Evolutionary conservation across 257 asterid species (phyloP).

Genomic region (Solanum tacnaense): DNA sequence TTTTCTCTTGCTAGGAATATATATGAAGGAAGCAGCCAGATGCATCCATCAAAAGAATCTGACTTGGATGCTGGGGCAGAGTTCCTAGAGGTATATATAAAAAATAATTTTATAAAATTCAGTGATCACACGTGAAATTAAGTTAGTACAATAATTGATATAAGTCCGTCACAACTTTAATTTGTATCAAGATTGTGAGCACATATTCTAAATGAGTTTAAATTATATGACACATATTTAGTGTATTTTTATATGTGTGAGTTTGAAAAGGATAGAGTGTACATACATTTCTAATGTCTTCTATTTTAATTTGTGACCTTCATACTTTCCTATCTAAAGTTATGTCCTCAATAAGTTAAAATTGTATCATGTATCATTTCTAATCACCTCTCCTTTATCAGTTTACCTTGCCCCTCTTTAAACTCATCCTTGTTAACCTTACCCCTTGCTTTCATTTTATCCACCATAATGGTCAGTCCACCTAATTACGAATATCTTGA

Average conservation of each 20-base stretch:
- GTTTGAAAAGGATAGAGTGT: no score
- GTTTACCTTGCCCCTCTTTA: no score
- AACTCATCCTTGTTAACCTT: background rate
- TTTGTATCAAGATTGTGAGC: background rate
- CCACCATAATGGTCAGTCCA: background rate
- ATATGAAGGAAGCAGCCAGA: constrained; percentile 7
- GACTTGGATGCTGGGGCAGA: constrained; percentile 24
- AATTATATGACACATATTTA: background rate
- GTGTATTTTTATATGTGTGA: no score
- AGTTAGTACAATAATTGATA: background rate
- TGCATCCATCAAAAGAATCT: constrained; percentile 7
- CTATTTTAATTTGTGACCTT: no score
- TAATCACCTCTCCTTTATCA: no score
- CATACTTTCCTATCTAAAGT: fast-evolving
- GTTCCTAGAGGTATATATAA: constrained; percentile 20
- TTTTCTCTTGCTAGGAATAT: constrained; percentile 30
- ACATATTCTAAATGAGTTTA: background rate
- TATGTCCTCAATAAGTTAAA: no score
- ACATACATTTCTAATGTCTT: no score
- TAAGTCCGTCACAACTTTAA: background rate
- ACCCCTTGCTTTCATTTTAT: no score
- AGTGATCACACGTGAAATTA: background rate
- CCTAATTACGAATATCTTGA: background rate
- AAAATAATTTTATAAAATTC: background rate
- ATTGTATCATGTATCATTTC: background rate